Evolutionary conservation across 345 rosid genomes (phyloP).

Genomic region (Eucalyptus leucophloia): DNA sequence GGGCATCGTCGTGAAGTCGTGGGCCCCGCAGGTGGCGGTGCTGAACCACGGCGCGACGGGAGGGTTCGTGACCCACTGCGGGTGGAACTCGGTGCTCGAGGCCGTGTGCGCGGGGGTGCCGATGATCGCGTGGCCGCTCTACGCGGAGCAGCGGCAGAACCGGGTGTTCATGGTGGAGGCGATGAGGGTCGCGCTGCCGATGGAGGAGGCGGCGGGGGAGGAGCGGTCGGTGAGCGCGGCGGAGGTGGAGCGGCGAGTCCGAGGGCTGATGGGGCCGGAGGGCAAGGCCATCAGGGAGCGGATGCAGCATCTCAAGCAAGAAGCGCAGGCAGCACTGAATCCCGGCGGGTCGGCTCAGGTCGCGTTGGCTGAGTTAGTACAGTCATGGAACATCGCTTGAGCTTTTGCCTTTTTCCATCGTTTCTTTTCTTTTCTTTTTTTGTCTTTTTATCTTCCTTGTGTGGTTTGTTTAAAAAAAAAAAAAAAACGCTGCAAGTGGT

Average conservation of each 20-base stretch:
- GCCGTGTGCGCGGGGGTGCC: slow-evolving; percentile 37
- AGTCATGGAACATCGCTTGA: not conserved
- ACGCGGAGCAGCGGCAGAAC: slow-evolving; percentile 11
- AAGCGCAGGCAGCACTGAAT: not conserved
- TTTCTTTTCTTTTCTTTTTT: too few species aligned
- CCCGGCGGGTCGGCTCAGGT: slow-evolving; percentile 3
- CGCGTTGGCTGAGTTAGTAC: not conserved
- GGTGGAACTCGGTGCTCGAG: slow-evolving; percentile 68
- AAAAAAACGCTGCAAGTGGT: too few species aligned
- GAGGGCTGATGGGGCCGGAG: slow-evolving; percentile 17
- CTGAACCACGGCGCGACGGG: slow-evolving; percentile 34
- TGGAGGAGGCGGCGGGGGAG: not conserved
- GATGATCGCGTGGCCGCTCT: slow-evolving; percentile 42
- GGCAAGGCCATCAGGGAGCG: slow-evolving; percentile 4
- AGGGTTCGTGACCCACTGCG: slow-evolving; percentile 61
- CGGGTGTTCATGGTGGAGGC: slow-evolving; percentile 14
- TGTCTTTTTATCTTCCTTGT: too few species aligned
- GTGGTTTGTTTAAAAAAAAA: too few species aligned
- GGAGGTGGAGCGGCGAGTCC: slow-evolving; percentile 15
- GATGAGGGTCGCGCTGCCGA: slow-evolving; percentile 5
- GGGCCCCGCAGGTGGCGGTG: slow-evolving; percentile 56
- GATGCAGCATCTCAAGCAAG: not conserved
- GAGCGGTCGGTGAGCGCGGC: slow-evolving; percentile 8
- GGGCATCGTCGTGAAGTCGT: slow-evolving; percentile 39
- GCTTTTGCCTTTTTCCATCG: not conserved